Percentiles rank a stretch among this genome's conserved stretches.
Evolutionary conservation across 305 asterid species (phyloP).

Genomic region (Fraxinus albicans): DNA sequence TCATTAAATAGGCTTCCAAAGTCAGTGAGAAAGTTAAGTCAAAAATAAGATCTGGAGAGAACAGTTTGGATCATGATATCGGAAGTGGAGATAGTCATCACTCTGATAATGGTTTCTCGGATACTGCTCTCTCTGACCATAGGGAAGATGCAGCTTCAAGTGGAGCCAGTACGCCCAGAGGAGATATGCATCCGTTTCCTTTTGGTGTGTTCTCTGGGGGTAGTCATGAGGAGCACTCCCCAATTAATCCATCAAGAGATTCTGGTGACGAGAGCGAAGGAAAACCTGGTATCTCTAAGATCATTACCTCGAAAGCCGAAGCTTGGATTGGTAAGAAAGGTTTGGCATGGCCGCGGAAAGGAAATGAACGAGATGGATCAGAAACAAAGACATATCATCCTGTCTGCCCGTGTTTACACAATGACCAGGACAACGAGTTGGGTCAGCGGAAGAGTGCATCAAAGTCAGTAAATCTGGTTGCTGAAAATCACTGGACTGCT

Average conservation of each 20-base stretch:
- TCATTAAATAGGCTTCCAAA: conserved; percentile 59
- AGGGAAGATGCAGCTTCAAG: conserved; percentile 87
- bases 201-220: conserved; percentile 61
- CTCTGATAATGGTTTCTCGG: conserved; percentile 58
- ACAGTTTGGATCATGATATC: conserved; percentile 53
- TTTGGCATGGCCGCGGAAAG: conserved; percentile 91
- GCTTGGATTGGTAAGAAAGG: conserved; percentile 77
- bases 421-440: conserved; percentile 57
- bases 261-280: conserved; percentile 70
- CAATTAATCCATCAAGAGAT: conserved; percentile 49
- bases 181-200: conserved; percentile 52
- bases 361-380: conserved; percentile 59
- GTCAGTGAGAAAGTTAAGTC: conserved; percentile 84
- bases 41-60: conserved; percentile 65
- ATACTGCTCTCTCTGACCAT: conserved; percentile 43
- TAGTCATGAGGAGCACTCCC: conserved; percentile 48
- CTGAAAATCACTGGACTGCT: conserved; percentile 40
- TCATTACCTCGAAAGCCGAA: conserved; percentile 72
- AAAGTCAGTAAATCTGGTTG: conserved; percentile 50
- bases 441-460: conserved; percentile 44
- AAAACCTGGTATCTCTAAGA: conserved; percentile 50
- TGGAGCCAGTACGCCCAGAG: conserved; percentile 88
- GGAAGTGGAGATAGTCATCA: conserved; percentile 62
- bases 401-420: conserved; percentile 69
- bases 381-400: conserved; percentile 59